These are phyloP conservation scores for Dictyostelium firmibasis DNA, from an alignment of 78 protist species.

Conservation along the genomic window DNA sequence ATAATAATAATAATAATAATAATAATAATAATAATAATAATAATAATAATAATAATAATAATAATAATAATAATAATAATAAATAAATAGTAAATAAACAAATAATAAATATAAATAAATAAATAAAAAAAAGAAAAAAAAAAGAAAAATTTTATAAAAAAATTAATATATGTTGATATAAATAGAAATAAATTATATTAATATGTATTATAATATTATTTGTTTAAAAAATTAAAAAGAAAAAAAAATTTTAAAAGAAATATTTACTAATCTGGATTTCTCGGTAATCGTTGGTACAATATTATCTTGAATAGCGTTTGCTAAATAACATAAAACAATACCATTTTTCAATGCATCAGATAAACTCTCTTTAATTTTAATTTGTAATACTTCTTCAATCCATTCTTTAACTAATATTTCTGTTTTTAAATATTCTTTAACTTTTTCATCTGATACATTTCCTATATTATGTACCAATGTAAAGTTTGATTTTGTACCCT, in stretches of 20 bases:
- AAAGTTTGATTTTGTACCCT: constrained; percentile 65
- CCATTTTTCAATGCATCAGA: constrained; percentile 39
- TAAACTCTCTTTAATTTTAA: constrained; percentile 17
- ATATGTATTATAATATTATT: neutral
- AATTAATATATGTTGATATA: too few species aligned
- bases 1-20: too few species aligned
- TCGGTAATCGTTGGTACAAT: constrained; percentile 38
- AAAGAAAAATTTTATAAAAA: too few species aligned
- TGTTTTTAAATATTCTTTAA: constrained; percentile 25
- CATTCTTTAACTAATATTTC: constrained; percentile 34
- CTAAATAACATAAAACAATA: constrained; percentile 33
- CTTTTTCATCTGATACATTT: constrained; percentile 36
- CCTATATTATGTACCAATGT: neutral
- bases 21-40: too few species aligned
- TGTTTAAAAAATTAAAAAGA: neutral
- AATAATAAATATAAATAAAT: too few species aligned
- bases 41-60: too few species aligned
- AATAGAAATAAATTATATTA: neutral
- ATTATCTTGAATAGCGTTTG: constrained; percentile 16
- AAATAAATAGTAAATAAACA: too few species aligned
- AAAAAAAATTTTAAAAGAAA: neutral
- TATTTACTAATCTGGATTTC: constrained; percentile 32
- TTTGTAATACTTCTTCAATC: constrained; percentile 45
- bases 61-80: too few species aligned
- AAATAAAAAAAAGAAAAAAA: neutral